A percentile compares a stretch with the other conserved stretches of the same genome.
Evolutionary conservation across 306 rosid genomes (phyloP).

Genomic region (Pterocarpus santalinus): DNA sequence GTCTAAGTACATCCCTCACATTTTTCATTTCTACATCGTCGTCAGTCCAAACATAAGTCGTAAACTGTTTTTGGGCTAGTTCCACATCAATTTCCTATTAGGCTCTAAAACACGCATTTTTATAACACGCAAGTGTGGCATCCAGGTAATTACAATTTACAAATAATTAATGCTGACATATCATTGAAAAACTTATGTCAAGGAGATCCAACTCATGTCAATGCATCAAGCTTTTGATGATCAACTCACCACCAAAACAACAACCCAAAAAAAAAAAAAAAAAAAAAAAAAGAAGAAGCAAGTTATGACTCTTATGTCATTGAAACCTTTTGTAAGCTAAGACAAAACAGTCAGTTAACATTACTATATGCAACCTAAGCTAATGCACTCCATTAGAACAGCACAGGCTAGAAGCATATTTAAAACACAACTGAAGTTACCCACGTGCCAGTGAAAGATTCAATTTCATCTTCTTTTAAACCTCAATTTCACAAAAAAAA

Average conservation of each 20-base stretch:
- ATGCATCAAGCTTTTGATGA: constrained; percentile 8
- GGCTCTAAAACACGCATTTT: constrained; percentile 10
- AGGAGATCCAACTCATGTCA: not conserved
- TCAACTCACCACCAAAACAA: not conserved
- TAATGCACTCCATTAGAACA: not conserved
- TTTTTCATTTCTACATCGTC: not conserved
- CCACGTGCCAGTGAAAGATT: not conserved
- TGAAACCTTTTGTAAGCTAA: not conserved
- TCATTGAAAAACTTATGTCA: constrained; percentile 12
- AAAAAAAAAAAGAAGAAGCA: not conserved
- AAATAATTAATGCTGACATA: not conserved
- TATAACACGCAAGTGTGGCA: not conserved
- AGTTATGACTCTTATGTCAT: not conserved
- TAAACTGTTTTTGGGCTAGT: not conserved
- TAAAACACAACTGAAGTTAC: not conserved
- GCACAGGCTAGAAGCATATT: not conserved
- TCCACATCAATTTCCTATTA: not conserved
- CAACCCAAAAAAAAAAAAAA: too few species aligned
- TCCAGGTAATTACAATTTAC: not conserved
- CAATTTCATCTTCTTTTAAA: not conserved
- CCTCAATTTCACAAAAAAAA: not conserved
- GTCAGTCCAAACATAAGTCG: not conserved
- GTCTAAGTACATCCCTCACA: not conserved
- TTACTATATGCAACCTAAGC: not conserved
- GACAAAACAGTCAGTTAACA: not conserved